phyloP scores from a whole-genome alignment of 768 basidiomycete genomes.

The Mycena maculata region DNA sequence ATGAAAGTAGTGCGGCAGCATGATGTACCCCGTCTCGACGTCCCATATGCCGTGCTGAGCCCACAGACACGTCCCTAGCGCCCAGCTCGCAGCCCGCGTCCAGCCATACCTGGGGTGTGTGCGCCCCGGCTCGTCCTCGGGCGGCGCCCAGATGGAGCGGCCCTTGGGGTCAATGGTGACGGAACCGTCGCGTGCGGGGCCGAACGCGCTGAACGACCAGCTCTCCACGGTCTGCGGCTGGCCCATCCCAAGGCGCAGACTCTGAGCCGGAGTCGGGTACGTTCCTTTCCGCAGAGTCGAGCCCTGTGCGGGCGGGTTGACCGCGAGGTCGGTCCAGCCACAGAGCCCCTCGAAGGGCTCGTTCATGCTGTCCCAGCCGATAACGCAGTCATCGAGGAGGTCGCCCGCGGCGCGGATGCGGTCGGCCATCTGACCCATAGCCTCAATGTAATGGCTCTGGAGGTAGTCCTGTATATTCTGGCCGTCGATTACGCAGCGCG shows the following conservation, averaged over 20 bases:
- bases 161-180: constrained; percentile 91
- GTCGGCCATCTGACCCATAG: constrained; percentile 81
- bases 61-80: constrained; percentile 86
- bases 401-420: constrained; percentile 79
- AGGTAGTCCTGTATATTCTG: constrained; percentile 92
- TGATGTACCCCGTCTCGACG: constrained; percentile 69
- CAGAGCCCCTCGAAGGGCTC: constrained; percentile 91
- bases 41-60: constrained; percentile 94
- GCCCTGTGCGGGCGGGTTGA: constrained; percentile 73
- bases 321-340: constrained; percentile 73
- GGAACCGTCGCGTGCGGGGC: constrained; percentile 77
- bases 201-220: constrained; percentile 83
- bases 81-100: constrained; percentile 78
- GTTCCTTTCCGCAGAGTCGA: constrained; percentile 88
- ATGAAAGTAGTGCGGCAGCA: constrained; percentile 83
- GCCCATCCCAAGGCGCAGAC: constrained; percentile 90
- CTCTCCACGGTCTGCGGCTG: constrained; percentile 82
- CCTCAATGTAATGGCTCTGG: constrained; percentile 79
- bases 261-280: constrained; percentile 86
- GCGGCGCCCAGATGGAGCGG: constrained; percentile 78
- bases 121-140: constrained; percentile 56
- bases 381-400: constrained; percentile 86
- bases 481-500: constrained; percentile 91
- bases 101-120: constrained; percentile 84
- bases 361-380: constrained; percentile 98